Base-by-base conservation (phyloP, 179 eudicot species). In the Drosera spatulata region DNA sequence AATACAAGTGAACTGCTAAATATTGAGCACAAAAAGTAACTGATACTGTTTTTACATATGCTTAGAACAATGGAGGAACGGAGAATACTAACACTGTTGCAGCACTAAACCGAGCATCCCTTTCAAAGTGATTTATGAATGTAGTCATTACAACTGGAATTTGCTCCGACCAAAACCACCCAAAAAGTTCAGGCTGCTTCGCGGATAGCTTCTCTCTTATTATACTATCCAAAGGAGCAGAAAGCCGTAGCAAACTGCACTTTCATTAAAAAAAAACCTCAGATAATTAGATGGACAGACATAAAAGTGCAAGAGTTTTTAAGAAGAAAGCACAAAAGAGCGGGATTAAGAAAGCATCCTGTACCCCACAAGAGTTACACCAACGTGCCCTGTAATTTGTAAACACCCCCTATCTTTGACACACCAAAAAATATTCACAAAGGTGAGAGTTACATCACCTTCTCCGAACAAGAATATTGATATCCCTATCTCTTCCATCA, bases 141-240 rank as follows among this genome's bases (percentile, higher is more conserved):
- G 80, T 82, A 55, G 89, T 73, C 59, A 88, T 84, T 53, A 78
- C 96, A 56, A 79, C 75, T 49, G 98, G 96, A 52, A 91, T 78
- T 88, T 84, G 96, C 71, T 86, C 86, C 61, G 96, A 84, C 96
- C 96, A 91, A 78, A 91, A 91, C 96, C 96, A 91, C 13, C 84
- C 86, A 72, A 62, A 71, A 76, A 73, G 73, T 72, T 74, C 90
- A 69, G 89, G 87, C 69, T 80, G 87, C 75, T 81, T 84, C 63
- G 80, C 80, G 58, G 81, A 85, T 69, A 91, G 67, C 69, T 88
- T 80, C 64, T 91, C 98, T 64, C 83, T 84, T 65, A 88, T 80
- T 67, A 76, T 72, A 71, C 78, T 82, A 78, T 91, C 98, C 73
- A 91, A 65, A 74, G 93, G 91, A 72, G 89, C 86, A 76, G 95